Evolutionary conservation across 345 rosid species (phyloP), one percentile per base, ranked within the genome.

Genomic region (Erysimum cheiranthoides): DNA sequence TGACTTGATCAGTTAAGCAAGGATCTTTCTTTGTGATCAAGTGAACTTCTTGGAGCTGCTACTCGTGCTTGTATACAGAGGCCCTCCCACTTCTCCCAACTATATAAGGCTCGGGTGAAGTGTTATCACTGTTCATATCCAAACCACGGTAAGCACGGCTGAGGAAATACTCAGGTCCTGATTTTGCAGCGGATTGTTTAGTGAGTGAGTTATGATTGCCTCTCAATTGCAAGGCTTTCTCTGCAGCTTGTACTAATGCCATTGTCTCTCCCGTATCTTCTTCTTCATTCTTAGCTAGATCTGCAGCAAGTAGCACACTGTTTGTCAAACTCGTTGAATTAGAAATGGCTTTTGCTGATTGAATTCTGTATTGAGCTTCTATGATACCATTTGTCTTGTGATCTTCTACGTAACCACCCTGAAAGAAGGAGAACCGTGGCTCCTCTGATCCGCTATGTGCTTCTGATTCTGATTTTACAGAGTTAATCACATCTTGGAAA

Each of bases 51-150:
- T 39, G 49, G 52, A 63, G 42, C 47, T 21, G 25, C 25, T 75
- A 83, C 86, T 87, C 92, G 57, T 87, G 83, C 30, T 30, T 73
- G 47, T 87, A 89, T 38, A 89, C 87, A 0, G 90, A 75, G 0
- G 97, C 99, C 73, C 82, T 90, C 18, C 99, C 99, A 40, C 89
- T 86, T 83, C 90, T 86, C 39, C 99, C 99, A 54, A 86, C 76
- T 16, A 84, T 53, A 64, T 68, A 88, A 3, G 86, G 79, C 86
- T 88, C 93, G 0, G 92, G 87, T 1, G n/a, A 34, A 51, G 93
- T 79, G 45, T 81, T 80, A 32, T 82, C 77, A 50, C 73, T 47
- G 45, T 80, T 79, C 59, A 85, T 65, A 47, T 90, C 97, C 47
- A 95, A 91, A 36, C 97, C 97, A 0, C 84, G 99, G 77, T 88